phyloP scores from a whole-genome alignment of 345 rosid genomes.

The Moricandia moricandioides region DNA sequence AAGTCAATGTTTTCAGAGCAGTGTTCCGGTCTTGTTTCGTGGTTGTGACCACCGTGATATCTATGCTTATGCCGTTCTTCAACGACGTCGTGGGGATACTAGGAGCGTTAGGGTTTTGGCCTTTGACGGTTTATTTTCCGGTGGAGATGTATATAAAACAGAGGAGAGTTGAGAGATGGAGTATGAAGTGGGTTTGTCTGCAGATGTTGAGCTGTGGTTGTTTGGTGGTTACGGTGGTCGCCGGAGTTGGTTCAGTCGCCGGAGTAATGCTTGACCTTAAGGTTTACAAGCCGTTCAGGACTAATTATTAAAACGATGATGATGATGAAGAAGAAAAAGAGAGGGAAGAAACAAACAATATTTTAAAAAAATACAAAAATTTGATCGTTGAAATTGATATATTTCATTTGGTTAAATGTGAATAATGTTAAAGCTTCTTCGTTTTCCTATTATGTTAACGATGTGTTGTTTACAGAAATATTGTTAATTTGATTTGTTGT shows the following conservation, averaged over 20 bases:
- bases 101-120: conserved; percentile 82
- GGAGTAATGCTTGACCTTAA: conserved; percentile 52
- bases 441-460: no score
- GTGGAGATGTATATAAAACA: conserved; percentile 71
- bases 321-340: conserved; percentile 1
- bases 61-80: conserved; percentile 76
- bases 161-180: conserved; percentile 58
- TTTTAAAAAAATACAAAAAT: neutral
- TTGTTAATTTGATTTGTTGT: neutral
- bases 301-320: conserved; percentile 26
- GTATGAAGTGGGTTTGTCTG: conserved; percentile 60
- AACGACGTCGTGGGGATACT: conserved; percentile 66
- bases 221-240: conserved; percentile 52
- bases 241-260: conserved; percentile 67
- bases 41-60: conserved; percentile 55
- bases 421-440: conserved; percentile 26
- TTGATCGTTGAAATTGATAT: conserved; percentile 3
- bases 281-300: conserved; percentile 42
- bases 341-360: conserved; percentile 11
- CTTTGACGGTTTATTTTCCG: conserved; percentile 71
- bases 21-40: conserved; percentile 56
- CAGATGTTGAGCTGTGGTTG: conserved; percentile 55
- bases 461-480: no score
- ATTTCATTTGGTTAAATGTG: conserved; percentile 30
- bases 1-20: conserved; percentile 54